phyloP scores from a whole-genome alignment of 2,329 filamentous ascomycete species.

The Alternaria triticimaculans region DNA sequence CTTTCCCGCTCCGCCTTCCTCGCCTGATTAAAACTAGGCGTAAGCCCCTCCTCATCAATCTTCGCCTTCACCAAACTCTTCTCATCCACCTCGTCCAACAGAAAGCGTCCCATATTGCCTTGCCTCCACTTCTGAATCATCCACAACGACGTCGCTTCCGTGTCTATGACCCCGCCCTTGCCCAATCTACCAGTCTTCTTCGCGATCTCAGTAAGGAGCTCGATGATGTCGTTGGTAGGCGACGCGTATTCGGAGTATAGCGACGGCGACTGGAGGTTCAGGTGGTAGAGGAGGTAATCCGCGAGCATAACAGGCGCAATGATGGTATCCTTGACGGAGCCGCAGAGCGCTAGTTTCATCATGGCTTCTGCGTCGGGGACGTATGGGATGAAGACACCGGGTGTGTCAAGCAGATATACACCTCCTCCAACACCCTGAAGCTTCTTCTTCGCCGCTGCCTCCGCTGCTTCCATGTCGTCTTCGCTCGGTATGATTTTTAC shows the following conservation, averaged over 20 bases:
- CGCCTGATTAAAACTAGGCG: constrained; percentile 71
- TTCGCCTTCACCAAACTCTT: constrained; percentile 63
- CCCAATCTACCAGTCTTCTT: constrained; percentile 75
- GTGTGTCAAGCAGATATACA: constrained; percentile 89
- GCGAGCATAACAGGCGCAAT: constrained; percentile 79
- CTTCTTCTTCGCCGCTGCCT: constrained; percentile 31
- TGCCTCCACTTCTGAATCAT: constrained; percentile 82
- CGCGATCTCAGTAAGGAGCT: constrained; percentile 75
- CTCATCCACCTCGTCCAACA: constrained; percentile 77
- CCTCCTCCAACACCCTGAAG: constrained; percentile 55
- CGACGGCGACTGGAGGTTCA: constrained; percentile 71
- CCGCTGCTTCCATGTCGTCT: constrained; percentile 49
- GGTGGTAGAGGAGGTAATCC: constrained; percentile 86
- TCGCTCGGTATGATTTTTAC: constrained; percentile 75
- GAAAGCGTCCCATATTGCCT: constrained; percentile 76
- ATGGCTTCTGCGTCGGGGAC: constrained; percentile 84
- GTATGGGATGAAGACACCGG: constrained; percentile 94
- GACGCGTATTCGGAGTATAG: constrained; percentile 72
- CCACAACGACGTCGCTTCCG: constrained; percentile 77
- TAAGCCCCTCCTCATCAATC: constrained; percentile 54
- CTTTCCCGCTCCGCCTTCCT: constrained; percentile 69
- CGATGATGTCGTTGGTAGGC: constrained; percentile 85
- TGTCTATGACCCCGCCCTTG: constrained; percentile 73
- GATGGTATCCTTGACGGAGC: constrained; percentile 88
- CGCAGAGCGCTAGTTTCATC: constrained; percentile 92